These are phyloP conservation scores for Brasenia schreberi DNA, from an alignment of 164 flowering plant species.

Conservation along the genomic window DNA sequence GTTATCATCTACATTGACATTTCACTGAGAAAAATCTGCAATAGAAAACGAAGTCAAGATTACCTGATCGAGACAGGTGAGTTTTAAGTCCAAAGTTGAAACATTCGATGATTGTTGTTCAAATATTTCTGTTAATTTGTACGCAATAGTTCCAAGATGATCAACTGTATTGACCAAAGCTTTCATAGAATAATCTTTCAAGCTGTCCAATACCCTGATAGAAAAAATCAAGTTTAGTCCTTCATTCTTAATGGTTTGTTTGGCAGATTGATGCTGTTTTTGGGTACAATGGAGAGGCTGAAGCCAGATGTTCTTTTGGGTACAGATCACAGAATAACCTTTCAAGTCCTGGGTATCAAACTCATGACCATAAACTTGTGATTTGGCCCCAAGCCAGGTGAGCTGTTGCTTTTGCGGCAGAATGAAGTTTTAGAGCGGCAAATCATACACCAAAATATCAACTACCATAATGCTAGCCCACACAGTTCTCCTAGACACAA, in stretches of 20 bases:
- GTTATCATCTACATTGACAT: constrained; percentile 4
- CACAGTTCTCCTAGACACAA: background rate
- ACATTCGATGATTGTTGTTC: constrained; percentile 70
- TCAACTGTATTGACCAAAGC: constrained; percentile 98
- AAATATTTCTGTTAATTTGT: constrained; percentile 75
- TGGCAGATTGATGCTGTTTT: background rate
- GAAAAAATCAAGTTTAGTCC: background rate
- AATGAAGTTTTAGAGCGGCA: background rate
- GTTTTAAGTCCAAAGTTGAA: constrained; percentile 55
- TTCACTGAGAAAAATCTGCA: background rate
- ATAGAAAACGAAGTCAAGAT: background rate
- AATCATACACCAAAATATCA: background rate
- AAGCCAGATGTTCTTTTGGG: no score
- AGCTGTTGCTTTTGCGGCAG: no score
- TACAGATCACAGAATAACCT: no score
- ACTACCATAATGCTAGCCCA: background rate
- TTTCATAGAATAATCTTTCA: constrained; percentile 86
- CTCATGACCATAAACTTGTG: no score
- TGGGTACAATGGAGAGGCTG: no score
- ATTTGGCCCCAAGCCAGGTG: no score
- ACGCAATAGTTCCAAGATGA: constrained; percentile 97
- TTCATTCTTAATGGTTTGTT: background rate
- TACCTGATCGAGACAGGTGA: constrained; percentile 77
- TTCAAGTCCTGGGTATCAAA: no score
- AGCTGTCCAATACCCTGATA: constrained; percentile 78